Conservation (phyloP, 345 rosid genomes). For the Turritis glabra region DNA sequence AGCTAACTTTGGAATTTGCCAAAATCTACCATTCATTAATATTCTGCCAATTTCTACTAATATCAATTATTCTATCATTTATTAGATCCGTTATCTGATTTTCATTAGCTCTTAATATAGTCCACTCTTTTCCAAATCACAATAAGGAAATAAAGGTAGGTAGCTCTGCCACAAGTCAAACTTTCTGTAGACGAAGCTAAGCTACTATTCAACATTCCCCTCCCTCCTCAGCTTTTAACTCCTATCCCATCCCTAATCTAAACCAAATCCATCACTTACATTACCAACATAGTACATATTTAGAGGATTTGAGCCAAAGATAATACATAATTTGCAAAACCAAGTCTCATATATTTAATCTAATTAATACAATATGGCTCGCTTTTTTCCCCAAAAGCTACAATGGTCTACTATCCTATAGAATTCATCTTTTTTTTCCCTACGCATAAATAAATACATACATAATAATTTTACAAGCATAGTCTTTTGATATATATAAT, state of each 20-base stretch:
- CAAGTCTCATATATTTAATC: neutral
- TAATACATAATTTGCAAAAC: neutral
- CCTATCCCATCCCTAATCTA: conserved; percentile 14
- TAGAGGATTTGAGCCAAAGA: neutral
- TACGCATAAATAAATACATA: conserved; percentile 16
- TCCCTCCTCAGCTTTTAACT: conserved; percentile 5
- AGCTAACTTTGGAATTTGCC: neutral
- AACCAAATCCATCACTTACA: neutral
- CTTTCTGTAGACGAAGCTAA: conserved; percentile 12
- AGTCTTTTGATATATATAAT: neutral
- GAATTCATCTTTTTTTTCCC: neutral
- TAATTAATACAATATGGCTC: conserved; percentile 1
- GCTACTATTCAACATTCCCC: conserved; percentile 20
- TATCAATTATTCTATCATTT: too few relatives aligned
- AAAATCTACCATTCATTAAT: neutral
- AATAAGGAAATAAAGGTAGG: neutral
- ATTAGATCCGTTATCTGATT: neutral
- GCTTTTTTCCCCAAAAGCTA: too few relatives aligned
- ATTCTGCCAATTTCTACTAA: neutral
- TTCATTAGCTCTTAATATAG: neutral
- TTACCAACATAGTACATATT: neutral
- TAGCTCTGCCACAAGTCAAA: conserved; percentile 21
- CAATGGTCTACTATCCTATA: neutral
- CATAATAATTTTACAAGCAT: conserved; percentile 22
- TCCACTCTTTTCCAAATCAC: neutral